phyloP scores from a whole-genome alignment of 225 moss, liverwort and hornwort species.

The Sphagnum tenellum region DNA sequence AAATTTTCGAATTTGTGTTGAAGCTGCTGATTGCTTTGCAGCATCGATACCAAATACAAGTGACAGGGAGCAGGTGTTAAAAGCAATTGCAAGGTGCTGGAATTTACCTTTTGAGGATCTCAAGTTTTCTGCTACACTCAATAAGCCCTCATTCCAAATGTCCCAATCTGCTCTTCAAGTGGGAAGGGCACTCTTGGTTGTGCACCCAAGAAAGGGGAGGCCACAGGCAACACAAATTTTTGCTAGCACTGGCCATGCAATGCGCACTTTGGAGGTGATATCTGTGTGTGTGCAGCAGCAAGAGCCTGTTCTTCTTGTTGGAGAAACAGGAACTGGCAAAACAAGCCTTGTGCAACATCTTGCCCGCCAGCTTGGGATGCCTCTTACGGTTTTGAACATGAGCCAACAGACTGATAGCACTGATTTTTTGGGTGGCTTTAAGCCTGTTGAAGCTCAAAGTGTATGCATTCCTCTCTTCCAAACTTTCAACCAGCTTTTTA shows the following conservation, averaged over 20 bases:
- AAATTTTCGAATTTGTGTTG: constrained; percentile 16
- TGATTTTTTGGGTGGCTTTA: constrained; percentile 91
- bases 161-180: constrained; percentile 54
- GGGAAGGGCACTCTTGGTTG: constrained; percentile 48
- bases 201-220: constrained; percentile 41
- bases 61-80: constrained; percentile 66
- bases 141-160: constrained; percentile 64
- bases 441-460: constrained; percentile 92
- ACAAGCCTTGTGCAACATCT: constrained; percentile 89
- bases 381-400: constrained; percentile 77
- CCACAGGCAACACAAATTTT: constrained; percentile 48
- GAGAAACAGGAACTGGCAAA: constrained; percentile 98
- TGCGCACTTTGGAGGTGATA: constrained; percentile 81
- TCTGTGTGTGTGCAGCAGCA: constrained; percentile 77
- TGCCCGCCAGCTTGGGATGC: constrained; percentile 78
- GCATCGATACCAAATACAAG: constrained; percentile 54
- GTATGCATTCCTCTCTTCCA: constrained; percentile 81
- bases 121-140: constrained; percentile 45
- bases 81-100: constrained; percentile 66
- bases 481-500: constrained; percentile 59
- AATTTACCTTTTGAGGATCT: constrained; percentile 56
- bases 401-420: constrained; percentile 98
- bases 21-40: constrained; percentile 88
- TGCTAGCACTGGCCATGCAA: constrained; percentile 79
- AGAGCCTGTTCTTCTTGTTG: constrained; percentile 89